Evolutionary conservation across 345 rosid species (phyloP).

Genomic region (Gossypium longicalyx): DNA sequence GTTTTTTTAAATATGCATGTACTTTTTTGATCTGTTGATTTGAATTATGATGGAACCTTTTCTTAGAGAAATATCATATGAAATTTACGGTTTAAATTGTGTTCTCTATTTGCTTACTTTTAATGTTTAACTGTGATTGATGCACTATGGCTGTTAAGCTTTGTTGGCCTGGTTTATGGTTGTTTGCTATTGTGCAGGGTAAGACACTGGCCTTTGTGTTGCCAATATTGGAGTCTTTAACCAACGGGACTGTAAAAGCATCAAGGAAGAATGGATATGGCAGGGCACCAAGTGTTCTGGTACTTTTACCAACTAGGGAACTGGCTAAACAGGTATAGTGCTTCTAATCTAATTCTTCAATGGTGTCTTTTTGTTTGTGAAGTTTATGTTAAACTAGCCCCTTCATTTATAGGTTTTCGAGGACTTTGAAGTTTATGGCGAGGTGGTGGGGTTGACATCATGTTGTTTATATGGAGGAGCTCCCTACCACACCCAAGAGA

Average conservation of each 20-base stretch:
- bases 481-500: slow-evolving; percentile 56
- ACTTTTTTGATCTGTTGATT: neutral
- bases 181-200: slow-evolving; percentile 42
- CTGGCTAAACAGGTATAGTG: slow-evolving; percentile 75
- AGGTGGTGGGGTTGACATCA: slow-evolving; percentile 60
- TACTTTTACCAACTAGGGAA: slow-evolving; percentile 92
- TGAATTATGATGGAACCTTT: neutral
- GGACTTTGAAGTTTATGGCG: slow-evolving; percentile 88
- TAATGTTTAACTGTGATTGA: neutral
- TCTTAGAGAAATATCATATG: neutral
- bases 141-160: neutral
- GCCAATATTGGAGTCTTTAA: slow-evolving; percentile 85
- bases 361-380: neutral
- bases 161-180: neutral
- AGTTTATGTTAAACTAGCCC: neutral
- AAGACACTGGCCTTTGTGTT: slow-evolving; percentile 95
- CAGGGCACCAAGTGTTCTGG: slow-evolving; percentile 82
- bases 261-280: slow-evolving; percentile 72
- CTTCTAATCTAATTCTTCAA: neutral
- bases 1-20: neutral
- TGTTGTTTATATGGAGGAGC: slow-evolving; percentile 96
- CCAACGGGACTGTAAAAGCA: slow-evolving; percentile 57
- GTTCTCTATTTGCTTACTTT: neutral
- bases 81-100: neutral
- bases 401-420: slow-evolving; percentile 43